These are phyloP conservation scores for Aegilops tauschii DNA, from an alignment of 176 grass and related monocot species.

Conservation along the genomic window DNA sequence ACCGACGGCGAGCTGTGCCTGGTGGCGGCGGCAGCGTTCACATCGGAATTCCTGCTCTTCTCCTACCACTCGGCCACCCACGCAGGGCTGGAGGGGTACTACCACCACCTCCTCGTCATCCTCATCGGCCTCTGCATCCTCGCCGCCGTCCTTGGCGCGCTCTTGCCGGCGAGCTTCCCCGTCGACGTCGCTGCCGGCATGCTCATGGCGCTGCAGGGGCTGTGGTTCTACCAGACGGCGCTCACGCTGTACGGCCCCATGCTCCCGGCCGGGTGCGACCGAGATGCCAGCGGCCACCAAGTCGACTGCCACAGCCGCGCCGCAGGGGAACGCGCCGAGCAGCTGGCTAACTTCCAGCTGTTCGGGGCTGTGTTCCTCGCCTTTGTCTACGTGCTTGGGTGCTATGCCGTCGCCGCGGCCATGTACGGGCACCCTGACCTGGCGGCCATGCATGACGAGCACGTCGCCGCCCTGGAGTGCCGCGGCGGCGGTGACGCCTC, in stretches of 20 bases:
- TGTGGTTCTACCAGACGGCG: slow-evolving; percentile 98
- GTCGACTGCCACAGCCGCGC: slow-evolving; percentile 43
- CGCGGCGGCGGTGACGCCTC: too few species aligned
- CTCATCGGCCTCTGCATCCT: slow-evolving; percentile 56
- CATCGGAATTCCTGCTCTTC: slow-evolving; percentile 65
- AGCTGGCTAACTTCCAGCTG: slow-evolving; percentile 61
- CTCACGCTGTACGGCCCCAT: slow-evolving; percentile 72
- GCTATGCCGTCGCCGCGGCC: neutral
- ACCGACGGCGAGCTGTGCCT: slow-evolving; percentile 63
- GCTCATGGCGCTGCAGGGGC: slow-evolving; percentile 64
- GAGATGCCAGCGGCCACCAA: slow-evolving; percentile 21
- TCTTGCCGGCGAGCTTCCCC: slow-evolving; percentile 59
- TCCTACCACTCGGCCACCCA: slow-evolving; percentile 85
- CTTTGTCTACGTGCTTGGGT: slow-evolving; percentile 43
- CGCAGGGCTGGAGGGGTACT: slow-evolving; percentile 76
- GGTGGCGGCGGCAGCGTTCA: slow-evolving; percentile 59
- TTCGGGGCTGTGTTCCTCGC: slow-evolving; percentile 53
- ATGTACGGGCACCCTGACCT: slow-evolving; percentile 48
- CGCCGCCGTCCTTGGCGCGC: slow-evolving; percentile 43
- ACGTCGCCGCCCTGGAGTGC: neutral
- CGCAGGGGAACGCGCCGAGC: slow-evolving; percentile 54
- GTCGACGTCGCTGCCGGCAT: slow-evolving; percentile 47
- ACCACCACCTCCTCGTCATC: slow-evolving; percentile 78
- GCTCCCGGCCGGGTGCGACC: slow-evolving; percentile 61
- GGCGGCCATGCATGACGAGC: slow-evolving; percentile 1